Percentiles rank a stretch among this genome's conserved stretches.
phyloP scores from a whole-genome alignment of 257 asterid species.

The Datura wrightii region DNA sequence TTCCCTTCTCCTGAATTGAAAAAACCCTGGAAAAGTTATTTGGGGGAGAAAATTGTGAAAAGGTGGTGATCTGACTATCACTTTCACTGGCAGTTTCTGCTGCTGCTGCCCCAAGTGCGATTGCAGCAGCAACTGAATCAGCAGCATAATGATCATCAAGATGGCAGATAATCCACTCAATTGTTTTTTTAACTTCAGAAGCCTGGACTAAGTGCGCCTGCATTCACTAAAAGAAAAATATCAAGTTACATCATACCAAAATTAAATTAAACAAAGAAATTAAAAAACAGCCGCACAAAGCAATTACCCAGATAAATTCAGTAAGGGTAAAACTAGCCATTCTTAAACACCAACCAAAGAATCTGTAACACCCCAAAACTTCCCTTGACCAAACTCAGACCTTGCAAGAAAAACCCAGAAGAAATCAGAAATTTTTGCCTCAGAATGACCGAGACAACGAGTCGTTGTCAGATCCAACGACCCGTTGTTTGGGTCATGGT shows the following conservation, averaged over 20 bases:
- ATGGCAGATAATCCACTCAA: slow-evolving; percentile 95
- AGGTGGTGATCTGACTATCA: slow-evolving; percentile 55
- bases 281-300: neutral
- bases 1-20: slow-evolving; percentile 66
- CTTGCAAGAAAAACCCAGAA: too few species aligned
- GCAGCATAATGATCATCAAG: slow-evolving; percentile 98
- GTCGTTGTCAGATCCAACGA: too few species aligned
- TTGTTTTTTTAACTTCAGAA: slow-evolving; percentile 93
- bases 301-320: neutral
- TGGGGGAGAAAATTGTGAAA: slow-evolving; percentile 59
- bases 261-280: neutral
- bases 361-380: too few species aligned
- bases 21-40: slow-evolving; percentile 44
- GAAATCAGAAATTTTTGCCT: too few species aligned
- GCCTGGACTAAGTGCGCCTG: slow-evolving; percentile 94
- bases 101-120: slow-evolving; percentile 90
- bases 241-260: slow-evolving; percentile 69
- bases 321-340: neutral
- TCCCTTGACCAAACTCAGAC: too few species aligned
- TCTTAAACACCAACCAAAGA: neutral
- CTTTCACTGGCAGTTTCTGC: slow-evolving; percentile 69
- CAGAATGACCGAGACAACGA: too few species aligned
- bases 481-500: too few species aligned
- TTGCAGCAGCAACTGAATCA: slow-evolving; percentile 98
- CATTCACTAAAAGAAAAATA: slow-evolving; percentile 88